Evolutionary conservation across 495 filamentous ascomycete species (phyloP).

Genomic region (Xylaria sp.): DNA sequence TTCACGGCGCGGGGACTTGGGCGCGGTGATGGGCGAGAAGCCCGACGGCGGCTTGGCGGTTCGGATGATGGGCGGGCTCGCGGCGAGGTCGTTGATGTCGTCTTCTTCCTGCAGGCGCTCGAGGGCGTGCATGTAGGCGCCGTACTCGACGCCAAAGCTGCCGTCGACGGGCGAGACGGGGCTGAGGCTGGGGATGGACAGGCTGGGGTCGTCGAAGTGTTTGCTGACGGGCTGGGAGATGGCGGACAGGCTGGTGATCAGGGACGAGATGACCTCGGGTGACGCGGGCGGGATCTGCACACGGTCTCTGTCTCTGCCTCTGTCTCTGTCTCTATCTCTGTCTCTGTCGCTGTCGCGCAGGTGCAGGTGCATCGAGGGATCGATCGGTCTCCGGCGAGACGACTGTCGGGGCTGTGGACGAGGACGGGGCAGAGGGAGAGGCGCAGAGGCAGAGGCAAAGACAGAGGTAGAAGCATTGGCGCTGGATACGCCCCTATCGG

Average conservation of each 20-base stretch:
- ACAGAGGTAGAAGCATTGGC: constrained; percentile 3
- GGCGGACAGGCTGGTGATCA: constrained; percentile 89
- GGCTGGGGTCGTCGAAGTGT: constrained; percentile 70
- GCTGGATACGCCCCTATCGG: constrained; percentile 14
- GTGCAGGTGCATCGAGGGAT: constrained; percentile 44
- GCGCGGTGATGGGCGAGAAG: constrained; percentile 70
- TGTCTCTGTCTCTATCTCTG: background rate
- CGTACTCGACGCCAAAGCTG: constrained; percentile 77
- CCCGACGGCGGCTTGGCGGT: constrained; percentile 84
- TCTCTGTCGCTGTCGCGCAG: constrained; percentile 31
- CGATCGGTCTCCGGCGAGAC: constrained; percentile 46
- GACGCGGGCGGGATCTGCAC: constrained; percentile 70
- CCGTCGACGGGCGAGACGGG: constrained; percentile 47
- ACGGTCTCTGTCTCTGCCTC: constrained; percentile 34
- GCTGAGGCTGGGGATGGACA: constrained; percentile 55
- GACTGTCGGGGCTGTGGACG: constrained; percentile 44
- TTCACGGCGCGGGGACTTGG: constrained; percentile 58
- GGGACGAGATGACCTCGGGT: constrained; percentile 90
- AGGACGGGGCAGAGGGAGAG: constrained; percentile 37
- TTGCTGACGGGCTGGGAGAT: constrained; percentile 78
- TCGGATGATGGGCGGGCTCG: constrained; percentile 80
- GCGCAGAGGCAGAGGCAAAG: constrained; percentile 17
- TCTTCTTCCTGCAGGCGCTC: constrained; percentile 64
- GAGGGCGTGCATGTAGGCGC: constrained; percentile 56
- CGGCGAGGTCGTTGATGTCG: constrained; percentile 65